phyloP scores from a whole-genome alignment of 2,329 filamentous ascomycete genomes.

The Arthrobotrys musiformis region DNA sequence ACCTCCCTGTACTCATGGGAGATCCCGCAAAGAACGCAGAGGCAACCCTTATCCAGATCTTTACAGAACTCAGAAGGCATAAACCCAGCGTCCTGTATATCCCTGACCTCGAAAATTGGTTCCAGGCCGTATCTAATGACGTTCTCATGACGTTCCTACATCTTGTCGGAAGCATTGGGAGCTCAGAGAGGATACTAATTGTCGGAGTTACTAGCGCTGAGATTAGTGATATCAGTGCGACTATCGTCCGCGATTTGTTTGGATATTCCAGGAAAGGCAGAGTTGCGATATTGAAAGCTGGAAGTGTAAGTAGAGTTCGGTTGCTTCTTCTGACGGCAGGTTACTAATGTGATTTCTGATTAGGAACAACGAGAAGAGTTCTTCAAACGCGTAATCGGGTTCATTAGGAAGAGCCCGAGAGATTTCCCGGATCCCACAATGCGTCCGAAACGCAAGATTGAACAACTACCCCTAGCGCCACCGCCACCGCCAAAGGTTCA shows the following conservation, averaged over 20 bases:
- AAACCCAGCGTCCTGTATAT: constrained; percentile 97
- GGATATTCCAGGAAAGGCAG: constrained; percentile 84
- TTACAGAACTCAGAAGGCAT: constrained; percentile 90
- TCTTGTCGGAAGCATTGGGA: constrained; percentile 82
- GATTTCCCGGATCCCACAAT: constrained; percentile 89
- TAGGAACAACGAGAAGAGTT: constrained; percentile 77
- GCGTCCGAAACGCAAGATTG: constrained; percentile 85
- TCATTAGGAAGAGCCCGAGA: constrained; percentile 79
- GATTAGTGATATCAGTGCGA: constrained; percentile 70
- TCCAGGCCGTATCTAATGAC: constrained; percentile 72
- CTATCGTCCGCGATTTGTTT: constrained; percentile 81
- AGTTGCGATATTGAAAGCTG: constrained; percentile 75
- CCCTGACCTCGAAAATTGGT: constrained; percentile 90
- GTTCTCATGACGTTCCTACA: constrained; percentile 83
- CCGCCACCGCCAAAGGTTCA: constrained; percentile 73
- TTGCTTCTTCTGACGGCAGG: not conserved
- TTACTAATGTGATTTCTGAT: not conserved
- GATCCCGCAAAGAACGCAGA: constrained; percentile 83
- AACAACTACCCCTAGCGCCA: constrained; percentile 79
- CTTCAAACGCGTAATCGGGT: constrained; percentile 78
- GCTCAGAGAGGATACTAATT: constrained; percentile 88
- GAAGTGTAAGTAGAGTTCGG: constrained; percentile 66
- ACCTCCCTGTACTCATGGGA: constrained; percentile 84
- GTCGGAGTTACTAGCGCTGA: constrained; percentile 83
- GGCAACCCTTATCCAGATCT: constrained; percentile 87